phyloP scores from a whole-genome alignment of 805 yeast genomes.

The Nakazawaea wyomingensis region DNA sequence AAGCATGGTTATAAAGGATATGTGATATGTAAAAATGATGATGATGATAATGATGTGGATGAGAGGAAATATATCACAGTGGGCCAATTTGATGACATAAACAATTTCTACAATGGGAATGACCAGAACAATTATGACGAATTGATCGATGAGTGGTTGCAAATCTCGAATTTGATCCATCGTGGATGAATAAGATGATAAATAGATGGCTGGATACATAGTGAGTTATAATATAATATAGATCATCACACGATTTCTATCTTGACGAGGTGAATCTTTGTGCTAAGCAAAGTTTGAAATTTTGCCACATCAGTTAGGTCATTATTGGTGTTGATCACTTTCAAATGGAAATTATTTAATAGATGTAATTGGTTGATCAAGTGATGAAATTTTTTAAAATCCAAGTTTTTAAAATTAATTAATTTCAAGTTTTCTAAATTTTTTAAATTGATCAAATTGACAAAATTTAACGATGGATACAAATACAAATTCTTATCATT shows the following conservation, averaged over 20 bases:
- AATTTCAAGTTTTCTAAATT: slow-evolving; percentile 3
- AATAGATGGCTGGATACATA: no score
- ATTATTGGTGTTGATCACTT: slow-evolving; percentile 12
- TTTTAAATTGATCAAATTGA: slow-evolving; percentile 6
- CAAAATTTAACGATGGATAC: slow-evolving; percentile 10
- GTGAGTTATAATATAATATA: slow-evolving; percentile 8
- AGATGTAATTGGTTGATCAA: slow-evolving; percentile 2
- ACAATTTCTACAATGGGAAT: slow-evolving; percentile 6
- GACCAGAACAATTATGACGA: background rate
- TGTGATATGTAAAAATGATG: background rate
- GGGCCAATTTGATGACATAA: slow-evolving; percentile 2
- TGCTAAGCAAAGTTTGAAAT: background rate
- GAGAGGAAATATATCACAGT: background rate
- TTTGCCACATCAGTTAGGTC: background rate
- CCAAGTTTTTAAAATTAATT: slow-evolving; percentile 11
- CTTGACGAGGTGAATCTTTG: slow-evolving; percentile 1
- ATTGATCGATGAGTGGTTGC: slow-evolving; percentile 18
- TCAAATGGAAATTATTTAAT: slow-evolving; percentile 1
- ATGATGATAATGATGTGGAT: background rate
- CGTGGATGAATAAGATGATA: no score
- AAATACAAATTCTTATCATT: slow-evolving; percentile 2
- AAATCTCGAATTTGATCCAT: slow-evolving; percentile 20
- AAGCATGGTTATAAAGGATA: background rate
- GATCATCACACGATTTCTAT: background rate
- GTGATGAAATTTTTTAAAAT: slow-evolving; percentile 5